Evolutionary conservation across 345 rosid genomes (phyloP).

Genomic region (Linum usitatissimum): DNA sequence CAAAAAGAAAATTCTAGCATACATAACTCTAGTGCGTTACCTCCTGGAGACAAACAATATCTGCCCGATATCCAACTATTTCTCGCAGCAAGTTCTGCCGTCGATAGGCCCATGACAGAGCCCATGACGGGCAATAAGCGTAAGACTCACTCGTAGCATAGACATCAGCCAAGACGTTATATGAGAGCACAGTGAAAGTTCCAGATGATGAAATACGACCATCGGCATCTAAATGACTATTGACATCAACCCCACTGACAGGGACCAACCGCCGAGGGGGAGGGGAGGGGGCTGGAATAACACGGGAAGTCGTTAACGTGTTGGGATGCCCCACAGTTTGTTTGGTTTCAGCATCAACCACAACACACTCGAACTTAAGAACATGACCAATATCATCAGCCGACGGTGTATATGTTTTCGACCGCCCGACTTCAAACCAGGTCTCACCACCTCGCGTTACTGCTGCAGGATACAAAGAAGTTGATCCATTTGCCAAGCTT

Average conservation of each 20-base stretch:
- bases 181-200: slow-evolving; percentile 2
- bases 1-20: neutral
- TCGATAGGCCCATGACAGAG: slow-evolving; percentile 4
- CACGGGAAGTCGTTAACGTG: slow-evolving; percentile 75
- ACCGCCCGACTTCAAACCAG: slow-evolving; percentile 88
- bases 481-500: slow-evolving; percentile 61
- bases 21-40: neutral
- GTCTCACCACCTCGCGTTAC: slow-evolving; percentile 77
- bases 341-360: slow-evolving; percentile 72
- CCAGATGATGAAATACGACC: slow-evolving; percentile 62
- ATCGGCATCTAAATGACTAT: slow-evolving; percentile 62
- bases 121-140: slow-evolving; percentile 6
- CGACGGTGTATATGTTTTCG: slow-evolving; percentile 87
- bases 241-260: slow-evolving; percentile 49
- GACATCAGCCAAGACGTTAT: slow-evolving; percentile 3
- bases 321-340: slow-evolving; percentile 46
- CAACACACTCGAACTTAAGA: slow-evolving; percentile 88
- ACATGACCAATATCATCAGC: slow-evolving; percentile 88
- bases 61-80: slow-evolving; percentile 5
- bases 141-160: neutral
- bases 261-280: slow-evolving; percentile 80
- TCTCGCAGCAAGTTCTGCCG: slow-evolving; percentile 7
- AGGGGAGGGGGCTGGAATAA: slow-evolving; percentile 96
- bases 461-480: slow-evolving; percentile 58
- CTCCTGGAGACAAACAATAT: slow-evolving; percentile 9